Base-by-base conservation (phyloP, 257 asterid species). In the Catharanthus roseus region DNA sequence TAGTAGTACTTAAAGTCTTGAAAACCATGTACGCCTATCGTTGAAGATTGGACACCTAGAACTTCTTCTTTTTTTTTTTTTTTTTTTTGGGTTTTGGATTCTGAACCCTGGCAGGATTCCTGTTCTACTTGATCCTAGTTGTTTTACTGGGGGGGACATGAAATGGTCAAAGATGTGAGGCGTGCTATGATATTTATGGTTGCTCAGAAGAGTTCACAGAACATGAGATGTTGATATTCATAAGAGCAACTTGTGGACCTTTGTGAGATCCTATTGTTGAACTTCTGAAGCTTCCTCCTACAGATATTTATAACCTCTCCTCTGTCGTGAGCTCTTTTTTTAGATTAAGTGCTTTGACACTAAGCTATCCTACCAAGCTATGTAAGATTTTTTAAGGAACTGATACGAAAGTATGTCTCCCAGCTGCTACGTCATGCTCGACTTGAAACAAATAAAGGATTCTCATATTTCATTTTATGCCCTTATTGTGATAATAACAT, bases 361-460 rank as follows among this genome's bases (percentile, higher is more conserved):
- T 33, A 15, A 29, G 42, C 23, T 19, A 23, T 33, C 18, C 3
- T 4, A 2, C 11, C n/a, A 0, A 13, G 65, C 26, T 28, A 55
- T n/a, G 18, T 12, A 34, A 68, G 49, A 69, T n/a, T 10, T 36
- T 54, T 68, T 68, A n/a, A n/a, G n/a, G n/a, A n/a, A n/a, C n/a
- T n/a, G n/a, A n/a, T n/a, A n/a, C n/a, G n/a, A n/a, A n/a, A n/a
- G n/a, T n/a, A n/a, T n/a, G n/a, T n/a, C n/a, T n/a, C n/a, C n/a
- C n/a, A n/a, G n/a, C n/a, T n/a, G n/a, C n/a, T n/a, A n/a, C n/a
- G n/a, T n/a, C n/a, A n/a, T n/a, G n/a, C n/a, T n/a, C n/a, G n/a
- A n/a, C n/a, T n/a, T n/a, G n/a, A n/a, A n/a, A n/a, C n/a, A n/a
- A n/a, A n/a, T n/a, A n/a, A n/a, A n/a, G n/a, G n/a, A n/a, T n/a